Evolutionary conservation across 192 early-diverging fungal species (phyloP), one percentile per base, ranked within the genome.

Genomic region (Coemansia sp.): DNA sequence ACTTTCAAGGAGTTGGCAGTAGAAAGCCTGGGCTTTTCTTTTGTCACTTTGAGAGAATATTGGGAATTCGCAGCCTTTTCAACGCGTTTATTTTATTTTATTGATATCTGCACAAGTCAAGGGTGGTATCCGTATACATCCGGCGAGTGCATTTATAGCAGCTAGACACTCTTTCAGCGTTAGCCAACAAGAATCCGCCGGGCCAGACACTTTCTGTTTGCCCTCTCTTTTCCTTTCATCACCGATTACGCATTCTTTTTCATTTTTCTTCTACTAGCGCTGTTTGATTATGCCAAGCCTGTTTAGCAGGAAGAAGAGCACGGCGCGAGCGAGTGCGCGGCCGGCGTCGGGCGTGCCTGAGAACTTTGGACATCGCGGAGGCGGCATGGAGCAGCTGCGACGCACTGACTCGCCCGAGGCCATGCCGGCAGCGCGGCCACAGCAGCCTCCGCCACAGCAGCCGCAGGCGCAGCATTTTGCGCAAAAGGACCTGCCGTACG

Each of bases 301-400:
- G 49, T 79, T 79, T 49, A 69, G 76, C 57, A 73, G 76, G 54
- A 79, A 79, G 41, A 72, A 79, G 71, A 67, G 71, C 59, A 57
- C 37, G 2, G 29, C 67, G 60, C 76, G 76, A 19, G 45, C 63
- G 4, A 67, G 54, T 43, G 60, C 57, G 14, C 67, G 76, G 17
- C 76, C 76, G 19, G 67, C 71, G n/a, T 74, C 71, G 8, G 72
- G 67, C 3, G 68, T 79, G 54, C 76, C 76, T 0, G 76, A 65
- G 14, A 66, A 67, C 71, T 73, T 73, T 73, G 72, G 71, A 3
- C 71, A 73, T 37, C 54, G 57, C 3, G 60, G 72, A 10, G 72
- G 71, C 22, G 72, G 76, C 8, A 56, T 79, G 65, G 62, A 19
- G 11, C 67, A 66, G 6, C 57, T 71, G 45, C 55, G 60, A 22